Evolutionary conservation across 495 filamentous ascomycete species (phyloP).

Genomic region (Penicillium taxi): DNA sequence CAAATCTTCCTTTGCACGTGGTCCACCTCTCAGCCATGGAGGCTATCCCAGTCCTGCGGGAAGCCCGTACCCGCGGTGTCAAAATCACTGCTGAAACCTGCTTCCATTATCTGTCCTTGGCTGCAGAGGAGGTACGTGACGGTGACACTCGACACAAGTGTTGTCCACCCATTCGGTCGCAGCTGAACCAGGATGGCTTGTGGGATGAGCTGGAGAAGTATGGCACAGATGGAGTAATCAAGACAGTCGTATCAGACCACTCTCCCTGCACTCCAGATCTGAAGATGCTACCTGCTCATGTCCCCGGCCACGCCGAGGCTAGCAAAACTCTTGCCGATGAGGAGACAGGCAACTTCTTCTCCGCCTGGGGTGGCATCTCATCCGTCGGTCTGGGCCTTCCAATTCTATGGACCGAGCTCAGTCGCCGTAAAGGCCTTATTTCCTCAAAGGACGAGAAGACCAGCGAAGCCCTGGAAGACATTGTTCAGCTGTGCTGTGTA

Average conservation of each 20-base stretch:
- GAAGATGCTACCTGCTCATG: conserved; percentile 70
- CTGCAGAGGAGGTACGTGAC: conserved; percentile 74
- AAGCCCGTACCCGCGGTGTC: conserved; percentile 68
- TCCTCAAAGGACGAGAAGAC: conserved; percentile 34
- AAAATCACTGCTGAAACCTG: conserved; percentile 96
- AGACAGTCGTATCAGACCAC: conserved; percentile 94
- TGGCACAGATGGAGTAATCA: conserved; percentile 67
- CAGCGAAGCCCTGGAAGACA: conserved; percentile 54
- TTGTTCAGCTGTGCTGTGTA: conserved; percentile 74
- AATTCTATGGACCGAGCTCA: conserved; percentile 80
- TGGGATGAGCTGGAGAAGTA: conserved; percentile 69
- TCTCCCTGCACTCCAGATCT: conserved; percentile 92
- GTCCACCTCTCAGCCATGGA: conserved; percentile 91
- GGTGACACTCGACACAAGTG: conserved; percentile 97
- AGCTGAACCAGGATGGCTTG: conserved; percentile 76
- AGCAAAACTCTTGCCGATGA: too few species aligned
- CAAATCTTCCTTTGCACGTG: conserved; percentile 81
- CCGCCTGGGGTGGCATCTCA: conserved; percentile 93
- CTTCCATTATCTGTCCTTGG: conserved; percentile 94
- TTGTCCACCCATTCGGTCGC: conserved; percentile 86
- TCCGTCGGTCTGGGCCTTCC: conserved; percentile 87
- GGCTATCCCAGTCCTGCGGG: conserved; percentile 79
- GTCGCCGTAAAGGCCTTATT: conserved; percentile 43
- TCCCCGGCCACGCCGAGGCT: conserved; percentile 39
- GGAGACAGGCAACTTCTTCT: conserved; percentile 71